phyloP scores from a whole-genome alignment of 352 stramenopile genomes.

The Pythium diclinum region DNA sequence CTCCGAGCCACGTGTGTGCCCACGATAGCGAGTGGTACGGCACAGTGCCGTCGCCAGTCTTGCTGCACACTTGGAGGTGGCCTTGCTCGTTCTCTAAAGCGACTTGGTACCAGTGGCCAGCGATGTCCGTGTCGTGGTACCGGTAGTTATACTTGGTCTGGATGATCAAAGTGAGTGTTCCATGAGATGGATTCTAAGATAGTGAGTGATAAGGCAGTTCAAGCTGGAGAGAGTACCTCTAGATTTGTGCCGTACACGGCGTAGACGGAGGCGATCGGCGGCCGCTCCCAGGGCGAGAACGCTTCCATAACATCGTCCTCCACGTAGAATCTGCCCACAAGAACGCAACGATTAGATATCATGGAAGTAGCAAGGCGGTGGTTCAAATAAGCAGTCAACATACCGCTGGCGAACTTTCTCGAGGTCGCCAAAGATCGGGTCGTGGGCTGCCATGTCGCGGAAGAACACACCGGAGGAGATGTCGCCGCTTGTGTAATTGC shows the following conservation, averaged over 20 bases:
- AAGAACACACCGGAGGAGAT: constrained; percentile 69
- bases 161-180: not conserved
- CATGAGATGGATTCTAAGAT: not conserved
- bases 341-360: not conserved
- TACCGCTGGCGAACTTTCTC: constrained; percentile 49
- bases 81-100: constrained; percentile 49
- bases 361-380: no score
- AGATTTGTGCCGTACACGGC: constrained; percentile 77
- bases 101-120: constrained; percentile 64
- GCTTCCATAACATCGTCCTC: constrained; percentile 63
- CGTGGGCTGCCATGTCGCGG: constrained; percentile 56
- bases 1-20: constrained; percentile 72
- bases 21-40: constrained; percentile 79
- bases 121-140: constrained; percentile 50
- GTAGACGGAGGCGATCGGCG: constrained; percentile 73
- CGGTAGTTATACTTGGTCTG: constrained; percentile 74
- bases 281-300: constrained; percentile 56
- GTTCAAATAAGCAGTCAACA: not conserved
- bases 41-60: constrained; percentile 73
- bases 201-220: not conserved
- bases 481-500: constrained; percentile 65
- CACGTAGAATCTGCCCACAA: constrained; percentile 48
- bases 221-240: constrained; percentile 35
- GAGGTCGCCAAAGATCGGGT: constrained; percentile 65
- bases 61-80: constrained; percentile 48